Conservation (phyloP, 106 monocot species). For the Dendrobium catenatum region DNA sequence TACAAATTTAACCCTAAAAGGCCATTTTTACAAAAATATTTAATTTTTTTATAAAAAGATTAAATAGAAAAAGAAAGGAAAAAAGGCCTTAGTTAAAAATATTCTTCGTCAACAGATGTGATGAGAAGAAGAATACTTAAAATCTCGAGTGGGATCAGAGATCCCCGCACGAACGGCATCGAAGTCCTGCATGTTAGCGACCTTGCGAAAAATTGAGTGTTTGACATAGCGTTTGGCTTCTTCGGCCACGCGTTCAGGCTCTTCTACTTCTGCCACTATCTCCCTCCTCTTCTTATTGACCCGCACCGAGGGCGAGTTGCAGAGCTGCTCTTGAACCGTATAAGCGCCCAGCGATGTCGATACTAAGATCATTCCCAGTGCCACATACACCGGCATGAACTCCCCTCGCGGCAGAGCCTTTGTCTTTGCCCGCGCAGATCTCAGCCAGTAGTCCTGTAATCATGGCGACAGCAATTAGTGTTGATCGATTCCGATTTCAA, state of each 20-base stretch:
- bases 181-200: slow-evolving; percentile 24
- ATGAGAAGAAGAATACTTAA: background rate
- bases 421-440: background rate
- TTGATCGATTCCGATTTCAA: background rate
- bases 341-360: slow-evolving; percentile 5
- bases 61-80: too few relatives aligned
- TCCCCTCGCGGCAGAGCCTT: background rate
- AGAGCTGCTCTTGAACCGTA: slow-evolving; percentile 18
- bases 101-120: background rate
- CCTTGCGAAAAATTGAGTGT: slow-evolving; percentile 25
- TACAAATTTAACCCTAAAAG: too few relatives aligned
- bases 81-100: too few relatives aligned
- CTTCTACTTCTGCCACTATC: slow-evolving; percentile 16
- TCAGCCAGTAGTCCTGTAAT: background rate
- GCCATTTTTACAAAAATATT: too few relatives aligned
- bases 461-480: background rate
- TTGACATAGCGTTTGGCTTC: slow-evolving; percentile 16
- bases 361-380: slow-evolving; percentile 15
- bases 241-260: slow-evolving; percentile 19
- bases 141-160: slow-evolving; percentile 1
- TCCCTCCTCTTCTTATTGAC: slow-evolving; percentile 25
- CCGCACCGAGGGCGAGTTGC: slow-evolving; percentile 18
- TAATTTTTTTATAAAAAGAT: too few relatives aligned
- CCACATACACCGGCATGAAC: slow-evolving; percentile 6
- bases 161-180: slow-evolving; percentile 15